phyloP scores from a whole-genome alignment of 106 monocot species.

The Platanthera guangdongensis region DNA sequence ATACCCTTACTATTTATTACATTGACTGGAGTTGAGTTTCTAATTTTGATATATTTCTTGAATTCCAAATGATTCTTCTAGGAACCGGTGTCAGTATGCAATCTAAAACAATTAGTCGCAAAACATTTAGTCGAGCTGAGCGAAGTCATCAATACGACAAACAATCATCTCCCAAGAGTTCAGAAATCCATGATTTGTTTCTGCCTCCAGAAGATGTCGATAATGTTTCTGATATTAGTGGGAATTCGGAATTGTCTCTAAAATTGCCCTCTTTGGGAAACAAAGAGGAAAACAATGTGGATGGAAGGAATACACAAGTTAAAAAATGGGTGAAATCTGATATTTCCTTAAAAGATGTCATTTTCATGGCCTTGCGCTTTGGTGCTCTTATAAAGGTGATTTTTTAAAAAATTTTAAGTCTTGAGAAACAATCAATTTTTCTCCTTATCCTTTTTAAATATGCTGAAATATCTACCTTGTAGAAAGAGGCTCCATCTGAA shows the following conservation, averaged over 20 bases:
- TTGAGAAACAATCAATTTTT: not conserved
- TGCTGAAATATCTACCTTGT: slow-evolving; percentile 9
- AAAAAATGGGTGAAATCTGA: slow-evolving; percentile 11
- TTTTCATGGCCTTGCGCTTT: not conserved
- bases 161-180: slow-evolving; percentile 11
- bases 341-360: not conserved
- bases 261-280: not conserved
- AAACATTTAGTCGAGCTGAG: slow-evolving; percentile 25
- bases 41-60: not conserved
- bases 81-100: slow-evolving; percentile 15
- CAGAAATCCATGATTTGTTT: slow-evolving; percentile 4
- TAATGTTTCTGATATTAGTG: slow-evolving; percentile 8
- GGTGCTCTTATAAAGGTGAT: not conserved
- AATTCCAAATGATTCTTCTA: slow-evolving; percentile 7
- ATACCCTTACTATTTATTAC: not conserved
- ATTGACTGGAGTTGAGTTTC: not conserved
- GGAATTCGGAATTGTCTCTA: slow-evolving; percentile 19
- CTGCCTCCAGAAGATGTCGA: slow-evolving; percentile 4
- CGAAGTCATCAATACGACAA: slow-evolving; percentile 12
- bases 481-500: slow-evolving; percentile 41
- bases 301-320: slow-evolving; percentile 7
- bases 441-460: slow-evolving; percentile 8
- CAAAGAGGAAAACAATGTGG: slow-evolving; percentile 5
- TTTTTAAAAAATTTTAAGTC: not conserved
- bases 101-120: slow-evolving; percentile 27